Evolutionary conservation across 257 asterid species (phyloP).

Genomic region (Galeopsis tetrahit): DNA sequence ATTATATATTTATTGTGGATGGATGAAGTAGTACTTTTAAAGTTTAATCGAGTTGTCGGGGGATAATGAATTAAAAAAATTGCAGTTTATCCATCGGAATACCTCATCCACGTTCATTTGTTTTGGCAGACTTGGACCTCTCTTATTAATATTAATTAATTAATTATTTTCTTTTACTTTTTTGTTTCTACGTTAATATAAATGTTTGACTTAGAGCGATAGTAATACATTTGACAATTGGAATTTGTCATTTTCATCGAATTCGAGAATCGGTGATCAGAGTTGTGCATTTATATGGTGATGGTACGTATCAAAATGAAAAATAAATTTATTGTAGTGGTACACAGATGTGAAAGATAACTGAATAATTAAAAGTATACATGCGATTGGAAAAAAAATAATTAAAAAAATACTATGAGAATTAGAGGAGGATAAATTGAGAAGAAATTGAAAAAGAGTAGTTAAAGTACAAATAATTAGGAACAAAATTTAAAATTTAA

Average conservation of each 20-base stretch:
- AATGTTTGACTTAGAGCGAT: background rate
- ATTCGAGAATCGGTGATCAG: background rate
- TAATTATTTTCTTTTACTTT: background rate
- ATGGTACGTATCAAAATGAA: too few species aligned
- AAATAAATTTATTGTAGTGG: too few species aligned
- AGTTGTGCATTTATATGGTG: background rate
- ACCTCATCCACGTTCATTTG: slow-evolving; percentile 59
- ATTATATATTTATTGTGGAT: too few species aligned
- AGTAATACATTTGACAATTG: too few species aligned
- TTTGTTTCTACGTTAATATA: background rate
- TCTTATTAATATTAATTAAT: background rate
- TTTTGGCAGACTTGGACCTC: slow-evolving; percentile 27
- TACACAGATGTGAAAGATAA: too few species aligned
- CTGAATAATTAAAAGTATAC: too few species aligned
- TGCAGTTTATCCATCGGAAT: slow-evolving; percentile 38
- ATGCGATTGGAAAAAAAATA: too few species aligned
- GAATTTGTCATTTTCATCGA: background rate
- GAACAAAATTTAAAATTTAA: too few species aligned
- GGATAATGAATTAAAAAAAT: slow-evolving; percentile 32
- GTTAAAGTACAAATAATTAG: too few species aligned
- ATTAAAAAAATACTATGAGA: too few species aligned
- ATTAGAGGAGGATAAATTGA: too few species aligned
- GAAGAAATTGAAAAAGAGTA: too few species aligned
- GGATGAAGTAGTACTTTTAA: background rate
- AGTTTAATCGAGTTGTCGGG: slow-evolving; percentile 49